Conservation (phyloP, 768 basidiomycete genomes). For the Russula vinacea region DNA sequence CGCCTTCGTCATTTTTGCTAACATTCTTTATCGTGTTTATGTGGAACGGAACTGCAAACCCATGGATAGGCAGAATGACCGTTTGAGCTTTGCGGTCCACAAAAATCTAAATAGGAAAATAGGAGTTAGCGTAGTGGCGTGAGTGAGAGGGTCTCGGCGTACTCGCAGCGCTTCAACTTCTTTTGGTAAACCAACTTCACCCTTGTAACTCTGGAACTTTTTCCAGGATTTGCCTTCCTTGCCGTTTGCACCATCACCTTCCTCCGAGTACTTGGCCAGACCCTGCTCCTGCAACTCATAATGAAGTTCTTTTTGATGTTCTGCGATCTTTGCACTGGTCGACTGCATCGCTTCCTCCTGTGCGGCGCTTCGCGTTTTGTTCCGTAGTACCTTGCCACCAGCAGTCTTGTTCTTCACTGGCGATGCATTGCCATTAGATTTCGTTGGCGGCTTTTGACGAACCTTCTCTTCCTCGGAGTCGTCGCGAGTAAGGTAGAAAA, state of each 20-base stretch:
- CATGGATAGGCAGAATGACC: conserved; percentile 88
- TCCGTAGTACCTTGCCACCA: conserved; percentile 82
- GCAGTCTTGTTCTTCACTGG: conserved; percentile 71
- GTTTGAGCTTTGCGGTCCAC: conserved; percentile 90
- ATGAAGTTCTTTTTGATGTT: conserved; percentile 87
- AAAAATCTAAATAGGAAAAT: conserved; percentile 56
- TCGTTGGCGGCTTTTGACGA: conserved; percentile 54
- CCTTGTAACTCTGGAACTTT: conserved; percentile 94
- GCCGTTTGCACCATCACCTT: conserved; percentile 65
- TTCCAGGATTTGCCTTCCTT: conserved; percentile 95
- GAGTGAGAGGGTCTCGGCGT: conserved; percentile 34
- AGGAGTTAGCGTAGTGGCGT: conserved; percentile 1
- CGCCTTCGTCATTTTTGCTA: conserved; percentile 95
- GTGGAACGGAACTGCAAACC: conserved; percentile 95
- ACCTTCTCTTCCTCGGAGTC: conserved; percentile 55
- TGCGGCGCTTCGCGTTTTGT: conserved; percentile 84
- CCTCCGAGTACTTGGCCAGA: conserved; percentile 77
- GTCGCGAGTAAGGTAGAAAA: conserved; percentile 76
- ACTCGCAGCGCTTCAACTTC: conserved; percentile 80
- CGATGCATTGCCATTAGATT: conserved; percentile 58
- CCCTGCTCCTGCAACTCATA: conserved; percentile 73
- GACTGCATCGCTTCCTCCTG: conserved; percentile 82
- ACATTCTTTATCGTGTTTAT: conserved; percentile 98
- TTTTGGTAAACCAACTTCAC: conserved; percentile 85
- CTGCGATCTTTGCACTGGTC: conserved; percentile 71